These are phyloP conservation scores for Calonectria ilicicola DNA, from an alignment of 2,329 filamentous ascomycete genomes.

Conservation along the genomic window DNA sequence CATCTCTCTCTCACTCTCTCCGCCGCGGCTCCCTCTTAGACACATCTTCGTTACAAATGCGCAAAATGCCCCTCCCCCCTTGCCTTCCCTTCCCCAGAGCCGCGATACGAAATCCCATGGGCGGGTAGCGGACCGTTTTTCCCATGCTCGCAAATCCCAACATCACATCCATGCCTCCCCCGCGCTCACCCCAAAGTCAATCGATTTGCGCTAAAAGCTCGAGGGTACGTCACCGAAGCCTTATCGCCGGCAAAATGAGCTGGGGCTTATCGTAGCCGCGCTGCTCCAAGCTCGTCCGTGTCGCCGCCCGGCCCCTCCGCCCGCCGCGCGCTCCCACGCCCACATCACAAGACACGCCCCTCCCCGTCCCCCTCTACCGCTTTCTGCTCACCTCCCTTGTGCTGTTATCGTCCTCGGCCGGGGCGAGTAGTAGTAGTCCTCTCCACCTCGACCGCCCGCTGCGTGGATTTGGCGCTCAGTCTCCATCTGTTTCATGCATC, in stretches of 20 bases:
- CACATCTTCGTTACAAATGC: neutral
- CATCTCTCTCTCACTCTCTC: neutral
- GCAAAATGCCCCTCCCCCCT: neutral
- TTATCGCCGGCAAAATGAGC: conserved; percentile 32
- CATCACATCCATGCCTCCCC: neutral
- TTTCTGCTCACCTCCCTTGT: neutral
- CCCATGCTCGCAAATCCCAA: neutral
- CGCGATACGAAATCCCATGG: neutral
- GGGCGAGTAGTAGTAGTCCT: neutral
- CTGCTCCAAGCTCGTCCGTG: conserved; percentile 16
- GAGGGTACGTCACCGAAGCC: conserved; percentile 41
- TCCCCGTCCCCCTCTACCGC: neutral
- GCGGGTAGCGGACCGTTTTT: conserved; percentile 24
- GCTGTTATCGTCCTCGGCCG: neutral
- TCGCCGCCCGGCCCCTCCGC: neutral
- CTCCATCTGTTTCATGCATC: conserved; percentile 9
- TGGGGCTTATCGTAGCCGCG: conserved; percentile 44
- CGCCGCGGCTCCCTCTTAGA: neutral
- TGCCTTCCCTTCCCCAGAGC: neutral
- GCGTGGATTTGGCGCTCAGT: neutral
- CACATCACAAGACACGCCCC: conserved; percentile 21
- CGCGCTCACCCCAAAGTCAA: neutral
- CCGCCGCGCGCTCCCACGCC: conserved; percentile 19
- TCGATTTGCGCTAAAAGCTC: neutral
- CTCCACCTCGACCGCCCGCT: conserved; percentile 2